These are phyloP conservation scores for Eimeria nieschulzi DNA, from an alignment of 169 alveolate species.

Conservation along the genomic window DNA sequence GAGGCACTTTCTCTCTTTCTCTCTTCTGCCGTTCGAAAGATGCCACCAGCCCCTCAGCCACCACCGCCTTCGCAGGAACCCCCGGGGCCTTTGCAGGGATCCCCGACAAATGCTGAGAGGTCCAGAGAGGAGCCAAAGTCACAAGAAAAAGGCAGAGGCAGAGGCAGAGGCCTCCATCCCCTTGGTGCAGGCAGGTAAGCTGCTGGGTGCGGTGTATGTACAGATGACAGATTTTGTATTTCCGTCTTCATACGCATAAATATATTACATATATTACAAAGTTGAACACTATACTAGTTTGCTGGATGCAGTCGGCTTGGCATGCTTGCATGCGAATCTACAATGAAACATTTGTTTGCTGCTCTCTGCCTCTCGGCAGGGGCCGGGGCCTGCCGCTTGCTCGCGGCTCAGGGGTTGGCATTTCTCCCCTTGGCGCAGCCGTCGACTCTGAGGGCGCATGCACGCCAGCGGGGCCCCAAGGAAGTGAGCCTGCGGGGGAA, in stretches of 20 bases:
- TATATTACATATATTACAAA: no score
- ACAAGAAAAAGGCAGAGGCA: slow-evolving; percentile 3
- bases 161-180: slow-evolving; percentile 57
- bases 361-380: background rate
- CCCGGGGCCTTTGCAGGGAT: background rate
- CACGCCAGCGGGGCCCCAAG: background rate
- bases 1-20: slow-evolving; percentile 13
- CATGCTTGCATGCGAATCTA: background rate
- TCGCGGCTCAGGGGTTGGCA: slow-evolving; percentile 24
- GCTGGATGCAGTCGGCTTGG: no score
- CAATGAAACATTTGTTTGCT: background rate
- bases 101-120: background rate
- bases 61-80: background rate
- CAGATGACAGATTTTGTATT: no score
- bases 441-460: background rate
- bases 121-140: background rate
- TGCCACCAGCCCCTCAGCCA: slow-evolving; percentile 15
- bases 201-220: background rate
- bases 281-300: no score
- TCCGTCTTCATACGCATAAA: no score
- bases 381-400: slow-evolving; percentile 38
- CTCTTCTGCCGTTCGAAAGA: background rate
- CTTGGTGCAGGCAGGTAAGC: slow-evolving; percentile 36
- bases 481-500: slow-evolving; percentile 5
- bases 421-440: background rate